Evolutionary conservation across 805 yeast genomes (phyloP), one percentile per base, ranked within the genome.

Genomic region (Starmerella khaoyaiensis): DNA sequence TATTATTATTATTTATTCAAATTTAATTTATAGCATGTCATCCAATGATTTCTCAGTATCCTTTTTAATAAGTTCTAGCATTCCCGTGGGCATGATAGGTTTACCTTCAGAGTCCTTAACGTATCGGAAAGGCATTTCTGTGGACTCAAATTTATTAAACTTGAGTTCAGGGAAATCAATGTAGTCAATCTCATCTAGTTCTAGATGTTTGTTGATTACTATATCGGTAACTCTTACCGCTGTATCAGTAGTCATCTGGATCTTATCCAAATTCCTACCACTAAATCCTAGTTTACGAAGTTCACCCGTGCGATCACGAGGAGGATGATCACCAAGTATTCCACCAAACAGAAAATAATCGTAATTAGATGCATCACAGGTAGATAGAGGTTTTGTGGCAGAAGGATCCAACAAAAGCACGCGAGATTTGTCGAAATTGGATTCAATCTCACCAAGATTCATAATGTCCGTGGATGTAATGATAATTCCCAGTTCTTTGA

Each of bases 181-280:
- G 56, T 82, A 87, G 39, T 72, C 70, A 44, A 90, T 82, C 35
- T 79, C 71, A 45, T 79, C 80, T 50, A 87, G 79, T 18, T 58
- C 55, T 29, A 45, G 62, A 37, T 67, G 61, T 29, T 70, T 68
- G 41, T 75, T 73, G n/a, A 82, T 63, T 21, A 87, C 86, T 31
- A 69, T 54, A 51, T 83, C 84, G 1, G 96, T 83, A 15, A 93
- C 83, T 58, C 98, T 72, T 23, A 90, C 78, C 0, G 97, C 97
- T 1, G 98, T 87, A 55, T 87, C 98, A 0, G 98, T 87, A 14
- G 97, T 83, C 97, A 87, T 90, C 57, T 87, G 98, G 47, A 79
- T 70, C 35, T 65, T 70, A 2, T 95, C 97, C 36, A 87, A 65
- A 56, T 94, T 70, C 61, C 90, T 75, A 7, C 96, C 94, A 1